Conservation (phyloP, 768 basidiomycete species). For the Mycena indigotica region DNA sequence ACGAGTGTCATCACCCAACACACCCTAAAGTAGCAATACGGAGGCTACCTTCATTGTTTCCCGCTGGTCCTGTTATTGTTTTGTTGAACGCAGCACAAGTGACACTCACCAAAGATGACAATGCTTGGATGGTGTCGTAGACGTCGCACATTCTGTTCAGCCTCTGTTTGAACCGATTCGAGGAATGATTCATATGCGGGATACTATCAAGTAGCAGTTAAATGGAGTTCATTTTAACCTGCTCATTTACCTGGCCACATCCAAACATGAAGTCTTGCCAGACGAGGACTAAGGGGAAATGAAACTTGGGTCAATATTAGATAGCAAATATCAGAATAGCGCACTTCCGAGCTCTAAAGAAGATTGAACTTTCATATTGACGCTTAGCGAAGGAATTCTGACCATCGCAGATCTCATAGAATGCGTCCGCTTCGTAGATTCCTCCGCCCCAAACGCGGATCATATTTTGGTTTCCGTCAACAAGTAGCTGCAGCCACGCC, state of each 20-base stretch:
- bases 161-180: slow-evolving; percentile 74
- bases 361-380: neutral
- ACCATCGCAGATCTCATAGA: slow-evolving; percentile 88
- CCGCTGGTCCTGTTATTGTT: slow-evolving; percentile 47
- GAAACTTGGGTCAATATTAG: neutral
- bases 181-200: slow-evolving; percentile 85
- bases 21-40: neutral
- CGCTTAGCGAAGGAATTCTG: too few relatives aligned
- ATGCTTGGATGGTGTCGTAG: slow-evolving; percentile 86
- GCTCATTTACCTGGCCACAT: slow-evolving; percentile 73
- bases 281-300: slow-evolving; percentile 63
- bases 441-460: slow-evolving; percentile 95
- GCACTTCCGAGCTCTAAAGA: slow-evolving; percentile 58
- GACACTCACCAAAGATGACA: slow-evolving; percentile 75
- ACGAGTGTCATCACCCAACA: neutral
- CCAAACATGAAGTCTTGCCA: slow-evolving; percentile 99
- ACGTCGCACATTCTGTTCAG: slow-evolving; percentile 79
- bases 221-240: neutral
- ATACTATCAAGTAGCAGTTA: slow-evolving; percentile 55
- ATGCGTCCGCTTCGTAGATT: slow-evolving; percentile 77
- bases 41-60: slow-evolving; percentile 73
- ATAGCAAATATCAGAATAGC: neutral
- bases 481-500: slow-evolving; percentile 80
- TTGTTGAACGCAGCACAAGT: neutral
- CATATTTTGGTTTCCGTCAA: slow-evolving; percentile 92